These are phyloP conservation scores for Naematelia aurantialba DNA, from an alignment of 768 basidiomycete genomes.

Conservation along the genomic window DNA sequence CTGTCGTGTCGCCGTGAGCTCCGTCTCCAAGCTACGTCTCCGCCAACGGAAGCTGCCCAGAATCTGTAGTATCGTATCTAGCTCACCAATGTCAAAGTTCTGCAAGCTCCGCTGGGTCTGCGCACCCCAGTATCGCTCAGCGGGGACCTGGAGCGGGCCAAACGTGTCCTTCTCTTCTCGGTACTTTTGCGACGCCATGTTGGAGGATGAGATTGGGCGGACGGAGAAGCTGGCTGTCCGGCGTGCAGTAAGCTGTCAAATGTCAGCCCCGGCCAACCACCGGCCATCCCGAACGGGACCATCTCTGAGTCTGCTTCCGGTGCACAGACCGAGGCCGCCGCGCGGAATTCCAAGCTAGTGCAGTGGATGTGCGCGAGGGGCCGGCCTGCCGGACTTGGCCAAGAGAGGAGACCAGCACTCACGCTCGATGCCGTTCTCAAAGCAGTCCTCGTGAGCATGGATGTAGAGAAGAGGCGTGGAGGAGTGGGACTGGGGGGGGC, in stretches of 20 bases:
- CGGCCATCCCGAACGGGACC: too few relatives aligned
- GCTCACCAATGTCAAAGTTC: conserved; percentile 90
- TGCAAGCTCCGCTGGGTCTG: conserved; percentile 96
- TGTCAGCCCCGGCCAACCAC: not conserved
- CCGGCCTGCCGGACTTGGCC: too few relatives aligned
- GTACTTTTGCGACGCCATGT: conserved; percentile 44
- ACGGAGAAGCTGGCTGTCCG: conserved; percentile 1
- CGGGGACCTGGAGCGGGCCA: conserved; percentile 84
- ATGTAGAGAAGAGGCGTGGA: not conserved
- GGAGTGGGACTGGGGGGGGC: conserved; percentile 4
- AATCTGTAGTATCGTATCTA: not conserved
- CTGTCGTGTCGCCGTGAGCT: conserved; percentile 12
- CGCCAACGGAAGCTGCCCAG: too few relatives aligned
- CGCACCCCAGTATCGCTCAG: conserved; percentile 91
- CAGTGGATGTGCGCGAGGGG: too few relatives aligned
- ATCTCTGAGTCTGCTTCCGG: too few relatives aligned
- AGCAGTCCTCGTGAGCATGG: conserved; percentile 30
- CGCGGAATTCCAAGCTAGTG: too few relatives aligned
- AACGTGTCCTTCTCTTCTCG: conserved; percentile 91
- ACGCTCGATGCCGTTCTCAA: conserved; percentile 39
- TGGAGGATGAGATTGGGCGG: conserved; percentile 6
- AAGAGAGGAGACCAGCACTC: conserved; percentile 13
- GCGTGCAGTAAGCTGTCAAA: conserved; percentile 25
- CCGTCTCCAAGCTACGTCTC: too few relatives aligned
- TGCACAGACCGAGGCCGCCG: too few relatives aligned